Base-by-base conservation (phyloP, 202 grass and related monocot species). In the Digitaria exilis region DNA sequence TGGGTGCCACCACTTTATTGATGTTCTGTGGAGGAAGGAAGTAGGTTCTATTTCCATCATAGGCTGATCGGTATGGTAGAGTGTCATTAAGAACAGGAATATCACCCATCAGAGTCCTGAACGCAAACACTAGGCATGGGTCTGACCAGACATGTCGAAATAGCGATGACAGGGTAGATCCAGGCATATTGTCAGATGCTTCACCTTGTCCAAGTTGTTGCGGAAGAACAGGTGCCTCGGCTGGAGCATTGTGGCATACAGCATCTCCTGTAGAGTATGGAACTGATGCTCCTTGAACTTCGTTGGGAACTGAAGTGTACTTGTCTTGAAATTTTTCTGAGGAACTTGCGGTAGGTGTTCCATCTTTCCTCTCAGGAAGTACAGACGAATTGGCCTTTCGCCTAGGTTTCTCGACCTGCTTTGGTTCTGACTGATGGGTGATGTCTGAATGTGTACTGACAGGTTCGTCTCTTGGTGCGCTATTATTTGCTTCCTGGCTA, bases 81-180 rank as follows among this genome's bases (percentile, higher is more conserved):
- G 60, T 73, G 32, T 82, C 72, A 39, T 87, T 85, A 51, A 83
- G 68, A 79, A 83, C 30, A 71, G 90, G 87, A 61, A 90, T 89
- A 75, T 97, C 90, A 86, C 87, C 73, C 32, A 88, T 89, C 65
- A 94, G 88, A 59, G 84, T 94, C 82, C 78, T 93, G 82, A 94
- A 88, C 21, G 95, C 95, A 86, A 97, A 97, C 61, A 93, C 82
- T 80, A 97, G 86, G 86, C 90, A 97, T 51, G 95, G 88, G 19
- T 97, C 95, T 71, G 87, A 68, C 80, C 84, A 97, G 49, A 89
- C 84, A 65, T 87, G 77, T 81, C 82, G 30, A 52, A 94, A 71
- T 12, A 90, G 76, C 5, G 86, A 89, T 2, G 83, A 89, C 55
- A 86, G 60, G 28, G 81, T 22, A 26, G 82, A 73, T 63, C 69